These are phyloP conservation scores for Cryptosporidium bovis DNA, from an alignment of 169 alveolate genomes.

Conservation along the genomic window DNA sequence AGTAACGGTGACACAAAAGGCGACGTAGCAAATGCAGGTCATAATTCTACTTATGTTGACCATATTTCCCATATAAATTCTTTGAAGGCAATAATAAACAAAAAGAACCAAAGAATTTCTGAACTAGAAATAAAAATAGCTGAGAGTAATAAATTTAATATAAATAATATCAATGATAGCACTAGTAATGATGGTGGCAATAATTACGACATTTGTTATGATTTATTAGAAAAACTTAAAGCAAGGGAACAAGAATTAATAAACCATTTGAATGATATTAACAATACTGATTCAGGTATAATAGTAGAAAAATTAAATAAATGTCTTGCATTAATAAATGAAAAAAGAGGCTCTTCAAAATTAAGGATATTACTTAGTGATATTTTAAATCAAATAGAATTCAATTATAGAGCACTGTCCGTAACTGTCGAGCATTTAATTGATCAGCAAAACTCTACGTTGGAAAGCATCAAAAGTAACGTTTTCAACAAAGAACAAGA, in stretches of 20 bases:
- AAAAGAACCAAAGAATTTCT: conserved; percentile 34
- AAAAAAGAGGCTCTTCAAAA: conserved; percentile 2
- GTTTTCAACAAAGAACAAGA: not conserved
- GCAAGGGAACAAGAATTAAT: conserved; percentile 11
- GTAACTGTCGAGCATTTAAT: conserved; percentile 57
- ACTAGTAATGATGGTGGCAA: not conserved
- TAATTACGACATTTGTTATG: not conserved
- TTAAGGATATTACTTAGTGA: conserved; percentile 35
- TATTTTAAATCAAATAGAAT: conserved; percentile 57
- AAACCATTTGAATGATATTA: conserved; percentile 22
- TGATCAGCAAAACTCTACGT: conserved; percentile 38
- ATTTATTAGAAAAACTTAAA: conserved; percentile 28
- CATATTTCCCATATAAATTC: conserved; percentile 16
- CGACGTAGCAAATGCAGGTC: not conserved
- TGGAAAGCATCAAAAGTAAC: conserved; percentile 12
- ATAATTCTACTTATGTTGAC: not conserved
- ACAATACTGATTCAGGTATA: not conserved
- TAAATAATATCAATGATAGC: not conserved
- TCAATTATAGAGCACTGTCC: conserved; percentile 58
- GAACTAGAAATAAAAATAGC: conserved; percentile 34
- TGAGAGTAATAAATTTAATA: no score
- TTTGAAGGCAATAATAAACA: conserved; percentile 42
- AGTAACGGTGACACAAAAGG: not conserved
- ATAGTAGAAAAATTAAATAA: not conserved
- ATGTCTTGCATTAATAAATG: conserved; percentile 7